phyloP scores from a whole-genome alignment of 306 rosid species.

The Glycyrrhiza uralensis region DNA sequence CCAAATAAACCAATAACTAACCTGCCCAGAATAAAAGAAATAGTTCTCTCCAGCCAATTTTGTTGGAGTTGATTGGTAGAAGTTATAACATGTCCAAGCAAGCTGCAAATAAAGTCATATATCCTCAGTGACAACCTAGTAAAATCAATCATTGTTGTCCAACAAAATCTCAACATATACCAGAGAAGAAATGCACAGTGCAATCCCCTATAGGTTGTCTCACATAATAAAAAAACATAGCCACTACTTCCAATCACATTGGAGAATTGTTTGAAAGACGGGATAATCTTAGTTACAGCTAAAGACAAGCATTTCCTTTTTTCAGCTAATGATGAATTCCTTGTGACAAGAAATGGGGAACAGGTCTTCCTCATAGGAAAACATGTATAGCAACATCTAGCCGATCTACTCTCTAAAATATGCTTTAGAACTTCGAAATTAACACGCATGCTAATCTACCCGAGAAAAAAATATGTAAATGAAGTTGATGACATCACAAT shows the following conservation, averaged over 20 bases:
- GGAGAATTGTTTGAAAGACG: background rate
- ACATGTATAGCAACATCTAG: background rate
- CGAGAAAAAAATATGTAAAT: background rate
- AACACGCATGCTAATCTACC: constrained; percentile 1
- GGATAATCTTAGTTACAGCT: background rate
- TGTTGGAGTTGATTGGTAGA: constrained; percentile 92
- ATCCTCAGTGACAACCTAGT: constrained; percentile 6
- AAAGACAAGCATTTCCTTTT: background rate
- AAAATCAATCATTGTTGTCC: background rate
- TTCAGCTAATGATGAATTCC: background rate
- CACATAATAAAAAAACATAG: background rate
- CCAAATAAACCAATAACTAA: constrained; percentile 36
- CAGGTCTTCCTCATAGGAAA: background rate
- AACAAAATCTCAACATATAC: background rate
- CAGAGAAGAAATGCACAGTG: background rate
- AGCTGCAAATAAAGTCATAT: constrained; percentile 54
- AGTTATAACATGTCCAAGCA: constrained; percentile 99
- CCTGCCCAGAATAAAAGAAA: constrained; percentile 79
- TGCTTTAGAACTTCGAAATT: constrained; percentile 17
- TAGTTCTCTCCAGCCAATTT: constrained; percentile 99
- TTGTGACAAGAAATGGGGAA: background rate
- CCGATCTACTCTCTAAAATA: constrained; percentile 1
- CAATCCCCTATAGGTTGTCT: background rate
- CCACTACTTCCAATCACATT: constrained; percentile 1
- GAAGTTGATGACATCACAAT: background rate